Evolutionary conservation across 768 basidiomycete genomes (phyloP), one percentile per base, ranked within the genome.

Genomic region (Rubroboletus pulcherrimus): DNA sequence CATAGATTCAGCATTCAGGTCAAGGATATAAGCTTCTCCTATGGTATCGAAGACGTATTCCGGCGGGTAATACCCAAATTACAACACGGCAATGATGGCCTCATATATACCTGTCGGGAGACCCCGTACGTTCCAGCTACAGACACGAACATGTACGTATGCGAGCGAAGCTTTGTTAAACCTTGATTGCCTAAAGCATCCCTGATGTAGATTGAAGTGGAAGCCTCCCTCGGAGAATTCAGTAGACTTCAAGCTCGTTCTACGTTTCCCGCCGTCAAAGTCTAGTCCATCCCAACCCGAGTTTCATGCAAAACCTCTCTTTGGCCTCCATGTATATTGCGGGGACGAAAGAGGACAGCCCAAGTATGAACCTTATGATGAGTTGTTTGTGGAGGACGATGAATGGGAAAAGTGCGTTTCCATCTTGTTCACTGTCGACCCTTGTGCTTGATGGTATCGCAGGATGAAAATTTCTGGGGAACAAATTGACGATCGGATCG

Each of bases 201-300:
- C 33, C 24, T 60, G 45, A 17, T 34, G 50, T 39, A 98, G 96
- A 59, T 72, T 99, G 66, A 99, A 99, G 73, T 99, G 97, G 97
- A 99, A 99, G 71, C 94, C 95, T 1, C 94, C 97, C 0, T 91
- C 89, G 2, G 96, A 98, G 68, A 99, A 99, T 69, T 95, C 94
- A 2, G 88, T 98, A 64, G 97, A 99, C 71, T 98, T 99, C 78
- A 93, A 93, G 70, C 86, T 98, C 30, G 82, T 94, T 47, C 76
- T 99, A n/a, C 87, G 93, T 33, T 99, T 98, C 70, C 94, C 96
- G 1, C 83, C 93, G 1, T 70, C 73, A 4, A 67, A 69, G 15
- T 73, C 74, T 24, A 71, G 85, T 49, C 78, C 82, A 0, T 62
- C 73, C 7, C 72, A 84, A 63, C 90, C 93, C 1, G 93, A 98